Evolutionary conservation across 1,139 yeast genomes (phyloP).

Genomic region (Kodamaea alishanica): DNA sequence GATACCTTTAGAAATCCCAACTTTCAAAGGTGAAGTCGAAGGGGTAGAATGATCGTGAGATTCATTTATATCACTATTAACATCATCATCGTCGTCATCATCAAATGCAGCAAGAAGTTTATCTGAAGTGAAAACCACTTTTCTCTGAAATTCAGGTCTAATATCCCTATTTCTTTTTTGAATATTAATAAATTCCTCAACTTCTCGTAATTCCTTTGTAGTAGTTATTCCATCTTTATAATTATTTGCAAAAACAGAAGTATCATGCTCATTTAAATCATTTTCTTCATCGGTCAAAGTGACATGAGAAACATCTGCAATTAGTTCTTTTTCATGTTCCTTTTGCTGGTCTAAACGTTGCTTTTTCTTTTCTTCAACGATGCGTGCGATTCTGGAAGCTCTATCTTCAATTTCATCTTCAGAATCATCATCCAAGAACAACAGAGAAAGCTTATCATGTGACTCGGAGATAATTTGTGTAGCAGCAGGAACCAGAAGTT

Average conservation of each 20-base stretch:
- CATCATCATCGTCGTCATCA: constrained; percentile 25
- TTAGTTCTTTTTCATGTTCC: constrained; percentile 21
- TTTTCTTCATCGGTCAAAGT: constrained; percentile 44
- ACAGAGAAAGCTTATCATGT: not conserved
- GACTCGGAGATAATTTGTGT: constrained; percentile 1
- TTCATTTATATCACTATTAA: constrained; percentile 9
- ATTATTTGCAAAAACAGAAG: constrained; percentile 15
- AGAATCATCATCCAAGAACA: constrained; percentile 9
- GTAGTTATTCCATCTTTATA: constrained; percentile 14
- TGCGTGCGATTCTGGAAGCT: constrained; percentile 18
- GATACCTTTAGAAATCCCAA: constrained; percentile 4
- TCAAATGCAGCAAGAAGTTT: constrained; percentile 34
- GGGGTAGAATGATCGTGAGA: constrained; percentile 24
- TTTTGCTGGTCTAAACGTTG: constrained; percentile 18
- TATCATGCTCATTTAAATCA: constrained; percentile 27
- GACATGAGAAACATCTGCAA: constrained; percentile 33
- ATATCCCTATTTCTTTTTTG: constrained; percentile 35
- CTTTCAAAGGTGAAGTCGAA: constrained; percentile 33
- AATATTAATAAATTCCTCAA: constrained; percentile 34
- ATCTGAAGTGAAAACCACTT: constrained; percentile 29
- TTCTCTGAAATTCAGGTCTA: constrained; percentile 32
- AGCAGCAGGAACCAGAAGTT: not conserved
- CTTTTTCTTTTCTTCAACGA: constrained; percentile 23
- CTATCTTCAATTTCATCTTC: constrained; percentile 19
- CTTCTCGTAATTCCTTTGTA: constrained; percentile 29